A percentile compares a stretch with the other conserved stretches of the same genome.
These are phyloP conservation scores for Jimgerdemannia flammicorona DNA, from an alignment of 192 early-diverging fungal species.

Conservation along the genomic window DNA sequence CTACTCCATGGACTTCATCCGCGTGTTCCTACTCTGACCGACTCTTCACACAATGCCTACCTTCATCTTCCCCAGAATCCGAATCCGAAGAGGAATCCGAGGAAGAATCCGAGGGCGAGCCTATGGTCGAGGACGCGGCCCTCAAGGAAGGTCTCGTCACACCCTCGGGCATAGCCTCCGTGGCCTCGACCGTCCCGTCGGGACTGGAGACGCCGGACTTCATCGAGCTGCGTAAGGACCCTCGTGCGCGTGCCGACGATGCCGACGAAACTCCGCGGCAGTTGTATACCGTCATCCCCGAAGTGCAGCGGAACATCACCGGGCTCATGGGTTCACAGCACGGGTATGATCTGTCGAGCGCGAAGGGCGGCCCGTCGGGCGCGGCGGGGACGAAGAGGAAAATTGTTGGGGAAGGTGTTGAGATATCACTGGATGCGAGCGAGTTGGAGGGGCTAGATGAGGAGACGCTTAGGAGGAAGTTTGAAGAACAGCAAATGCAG, in stretches of 20 bases:
- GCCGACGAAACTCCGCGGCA: slow-evolving; percentile 42
- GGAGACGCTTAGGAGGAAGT: slow-evolving; percentile 70
- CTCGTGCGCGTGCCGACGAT: slow-evolving; percentile 33
- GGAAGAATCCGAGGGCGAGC: slow-evolving; percentile 48
- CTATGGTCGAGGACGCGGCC: slow-evolving; percentile 30
- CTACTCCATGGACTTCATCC: too few species aligned
- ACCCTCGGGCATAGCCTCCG: slow-evolving; percentile 74
- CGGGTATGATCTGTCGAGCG: slow-evolving; percentile 74
- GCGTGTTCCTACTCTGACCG: neutral
- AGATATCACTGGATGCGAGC: slow-evolving; percentile 85
- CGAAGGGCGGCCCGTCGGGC: slow-evolving; percentile 41
- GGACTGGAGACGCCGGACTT: slow-evolving; percentile 82
- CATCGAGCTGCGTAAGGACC: slow-evolving; percentile 86
- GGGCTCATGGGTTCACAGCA: slow-evolving; percentile 96
- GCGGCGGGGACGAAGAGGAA: slow-evolving; percentile 37
- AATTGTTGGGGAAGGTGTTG: slow-evolving; percentile 66
- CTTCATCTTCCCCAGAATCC: slow-evolving; percentile 8
- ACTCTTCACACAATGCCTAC: neutral
- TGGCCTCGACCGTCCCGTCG: slow-evolving; percentile 60
- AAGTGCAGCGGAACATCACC: slow-evolving; percentile 58
- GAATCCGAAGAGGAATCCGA: slow-evolving; percentile 63
- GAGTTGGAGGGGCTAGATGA: slow-evolving; percentile 79
- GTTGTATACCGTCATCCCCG: slow-evolving; percentile 89
- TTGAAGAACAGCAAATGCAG: slow-evolving; percentile 61
- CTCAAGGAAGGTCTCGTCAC: slow-evolving; percentile 73